phyloP scores from a whole-genome alignment of 108 stramenopile species.

The Asterionellopsis glacialis region DNA sequence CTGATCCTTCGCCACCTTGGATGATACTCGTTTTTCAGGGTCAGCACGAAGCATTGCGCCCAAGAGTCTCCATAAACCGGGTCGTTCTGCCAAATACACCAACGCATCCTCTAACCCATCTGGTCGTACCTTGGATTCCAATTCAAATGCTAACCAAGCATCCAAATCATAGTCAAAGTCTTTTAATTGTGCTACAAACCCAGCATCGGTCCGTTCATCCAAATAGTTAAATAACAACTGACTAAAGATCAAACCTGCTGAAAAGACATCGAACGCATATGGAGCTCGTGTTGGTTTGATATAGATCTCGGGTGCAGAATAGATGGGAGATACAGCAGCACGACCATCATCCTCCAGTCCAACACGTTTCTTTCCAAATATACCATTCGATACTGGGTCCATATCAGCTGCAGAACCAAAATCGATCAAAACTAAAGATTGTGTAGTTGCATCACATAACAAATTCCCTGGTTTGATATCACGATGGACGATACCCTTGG shows the following conservation, averaged over 20 bases:
- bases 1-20: constrained; percentile 34
- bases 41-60: constrained; percentile 46
- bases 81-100: constrained; percentile 53
- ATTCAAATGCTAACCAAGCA: constrained; percentile 48
- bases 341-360: constrained; percentile 39
- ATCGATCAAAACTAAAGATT: constrained; percentile 55
- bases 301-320: constrained; percentile 74
- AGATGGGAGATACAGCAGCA: constrained; percentile 71
- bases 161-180: constrained; percentile 65
- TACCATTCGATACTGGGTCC: constrained; percentile 27
- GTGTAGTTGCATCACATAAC: constrained; percentile 23
- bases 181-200: constrained; percentile 58
- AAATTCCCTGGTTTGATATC: constrained; percentile 80
- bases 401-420: constrained; percentile 82
- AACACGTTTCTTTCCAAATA: constrained; percentile 36
- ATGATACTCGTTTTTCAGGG: constrained; percentile 46
- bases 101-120: constrained; percentile 55
- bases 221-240: constrained; percentile 75
- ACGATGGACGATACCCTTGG: constrained; percentile 58
- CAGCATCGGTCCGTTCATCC: constrained; percentile 74
- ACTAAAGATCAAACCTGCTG: constrained; percentile 56
- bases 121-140: constrained; percentile 40
- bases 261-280: constrained; percentile 62
- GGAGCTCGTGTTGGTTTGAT: constrained; percentile 29
- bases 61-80: constrained; percentile 69